Base-by-base conservation (phyloP, 1,284 basidiomycete genomes). In the Tetrapyrgos nigripes region DNA sequence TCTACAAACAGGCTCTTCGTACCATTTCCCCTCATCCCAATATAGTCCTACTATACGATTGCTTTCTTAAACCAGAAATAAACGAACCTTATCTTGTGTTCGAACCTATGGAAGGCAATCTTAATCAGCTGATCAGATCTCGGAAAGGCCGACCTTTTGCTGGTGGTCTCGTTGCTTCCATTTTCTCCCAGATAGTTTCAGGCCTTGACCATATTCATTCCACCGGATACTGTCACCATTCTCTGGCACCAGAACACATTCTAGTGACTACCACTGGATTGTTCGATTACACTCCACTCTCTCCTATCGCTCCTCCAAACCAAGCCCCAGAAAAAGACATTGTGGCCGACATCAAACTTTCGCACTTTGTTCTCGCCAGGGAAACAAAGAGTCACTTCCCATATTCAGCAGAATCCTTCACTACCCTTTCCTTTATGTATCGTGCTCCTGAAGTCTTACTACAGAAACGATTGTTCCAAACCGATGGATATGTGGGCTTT, bases 171-270 rank as follows among this genome's bases (percentile, higher is more conserved):
- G 91, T 97, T 59, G 93, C 95, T 13, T 96, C 93, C 66, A 96
- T 98, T 69, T 97, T 98, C 74, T 88, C 88, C 58, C 97, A 99
- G 77, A 94, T 96, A 67, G 87, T 96, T 37, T 80, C 86, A 10
- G 97, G 97, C 29, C 84, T 99, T 33, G 83, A 95, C 69, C 97
- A 99, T 73, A 95, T 99, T 63, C 97, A 99, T 75, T 73, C 81
- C 17, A 82, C 91, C 50, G 97, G 97, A 58, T 99, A 97, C 76
- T 99, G 99, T 74, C 97, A 99, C 74, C 93, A 97, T 55, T 97
- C 99, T 76, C 97, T 99, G 94, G 99, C 99, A 76, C 97, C 97
- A 27, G 97, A 99, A 73, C 99, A 99, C 69, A 88, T 99, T n/a
- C 87, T 99, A 55, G 97, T 99, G 68, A 99, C 97, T n/a, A 99